Conservation (phyloP, 805 yeast species). For the Yamadazyma insecticola region DNA sequence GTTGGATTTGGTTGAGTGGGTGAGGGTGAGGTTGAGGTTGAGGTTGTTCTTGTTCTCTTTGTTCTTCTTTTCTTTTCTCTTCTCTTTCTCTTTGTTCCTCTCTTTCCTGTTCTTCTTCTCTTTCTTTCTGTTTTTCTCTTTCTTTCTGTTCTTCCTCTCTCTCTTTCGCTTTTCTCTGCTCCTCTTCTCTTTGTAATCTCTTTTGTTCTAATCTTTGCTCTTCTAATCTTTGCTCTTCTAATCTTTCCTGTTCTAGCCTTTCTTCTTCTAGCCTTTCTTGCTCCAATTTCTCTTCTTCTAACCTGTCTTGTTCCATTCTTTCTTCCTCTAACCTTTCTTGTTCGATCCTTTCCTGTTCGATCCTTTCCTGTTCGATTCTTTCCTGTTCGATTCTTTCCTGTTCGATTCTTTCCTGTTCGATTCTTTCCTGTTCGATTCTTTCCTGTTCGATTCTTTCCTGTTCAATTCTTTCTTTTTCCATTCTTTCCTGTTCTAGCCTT, state of each 20-base stretch:
- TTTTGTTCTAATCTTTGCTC: too few species aligned
- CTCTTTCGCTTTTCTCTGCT: not conserved
- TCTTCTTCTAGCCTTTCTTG: not conserved
- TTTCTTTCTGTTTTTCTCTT: slow-evolving; percentile 1
- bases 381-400: too few species aligned
- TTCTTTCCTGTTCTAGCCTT: not conserved
- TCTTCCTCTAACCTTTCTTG: too few species aligned
- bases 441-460: too few species aligned
- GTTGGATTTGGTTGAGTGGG: not conserved
- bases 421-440: too few species aligned
- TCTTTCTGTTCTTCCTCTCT: not conserved
- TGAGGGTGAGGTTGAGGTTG: not conserved
- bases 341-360: too few species aligned
- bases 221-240: not conserved
- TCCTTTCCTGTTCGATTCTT: too few species aligned
- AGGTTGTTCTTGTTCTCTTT: slow-evolving; percentile 2
- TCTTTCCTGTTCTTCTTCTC: slow-evolving; percentile 2
- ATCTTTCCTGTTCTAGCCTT: not conserved
- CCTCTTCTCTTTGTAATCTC: too few species aligned
- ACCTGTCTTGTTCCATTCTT: too few species aligned
- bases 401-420: too few species aligned
- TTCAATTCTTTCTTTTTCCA: not conserved
- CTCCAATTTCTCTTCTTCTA: too few species aligned
- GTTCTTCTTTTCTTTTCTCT: slow-evolving; percentile 5
- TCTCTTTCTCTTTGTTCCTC: slow-evolving; percentile 2